phyloP scores from a whole-genome alignment of 2,329 filamentous ascomycete species.

The Bertia moriformis region DNA sequence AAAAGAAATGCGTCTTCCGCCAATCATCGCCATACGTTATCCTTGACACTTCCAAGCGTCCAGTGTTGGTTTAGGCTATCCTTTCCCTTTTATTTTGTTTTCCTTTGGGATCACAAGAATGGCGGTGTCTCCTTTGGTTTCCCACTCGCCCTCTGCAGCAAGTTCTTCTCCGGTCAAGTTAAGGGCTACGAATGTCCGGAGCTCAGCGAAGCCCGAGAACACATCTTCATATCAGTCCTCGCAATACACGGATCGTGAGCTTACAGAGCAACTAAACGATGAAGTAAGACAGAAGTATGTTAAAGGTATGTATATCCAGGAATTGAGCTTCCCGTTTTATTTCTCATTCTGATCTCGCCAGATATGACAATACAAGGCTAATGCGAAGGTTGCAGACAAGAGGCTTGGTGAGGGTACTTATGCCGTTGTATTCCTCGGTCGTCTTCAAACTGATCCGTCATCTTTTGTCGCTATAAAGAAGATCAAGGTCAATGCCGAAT shows the following conservation, averaged over 20 bases:
- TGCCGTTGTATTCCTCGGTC: slow-evolving; percentile 58
- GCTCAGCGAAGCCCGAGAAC: no score
- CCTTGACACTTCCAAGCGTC: no score
- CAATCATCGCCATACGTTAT: no score
- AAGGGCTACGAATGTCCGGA: no score
- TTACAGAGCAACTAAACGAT: slow-evolving; percentile 37
- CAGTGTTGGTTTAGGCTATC: no score
- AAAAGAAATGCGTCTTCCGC: no score
- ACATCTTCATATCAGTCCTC: no score
- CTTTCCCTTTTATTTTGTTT: no score
- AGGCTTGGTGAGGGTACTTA: slow-evolving; percentile 63
- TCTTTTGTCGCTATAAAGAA: slow-evolving; percentile 53
- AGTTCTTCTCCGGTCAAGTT: no score
- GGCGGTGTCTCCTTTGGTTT: not conserved
- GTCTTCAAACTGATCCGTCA: slow-evolving; percentile 39
- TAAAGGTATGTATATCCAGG: slow-evolving; percentile 36
- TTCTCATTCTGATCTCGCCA: not conserved
- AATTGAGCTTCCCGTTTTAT: no score
- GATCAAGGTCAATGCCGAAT: slow-evolving; percentile 44
- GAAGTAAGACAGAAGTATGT: slow-evolving; percentile 48
- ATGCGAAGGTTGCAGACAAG: slow-evolving; percentile 29
- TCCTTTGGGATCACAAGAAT: no score
- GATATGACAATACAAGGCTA: not conserved
- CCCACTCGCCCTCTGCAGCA: not conserved
- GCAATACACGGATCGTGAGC: slow-evolving; percentile 8